These are phyloP conservation scores for Phialemoniopsis sp. DNA, from an alignment of 2,329 filamentous ascomycete species.

Conservation along the genomic window DNA sequence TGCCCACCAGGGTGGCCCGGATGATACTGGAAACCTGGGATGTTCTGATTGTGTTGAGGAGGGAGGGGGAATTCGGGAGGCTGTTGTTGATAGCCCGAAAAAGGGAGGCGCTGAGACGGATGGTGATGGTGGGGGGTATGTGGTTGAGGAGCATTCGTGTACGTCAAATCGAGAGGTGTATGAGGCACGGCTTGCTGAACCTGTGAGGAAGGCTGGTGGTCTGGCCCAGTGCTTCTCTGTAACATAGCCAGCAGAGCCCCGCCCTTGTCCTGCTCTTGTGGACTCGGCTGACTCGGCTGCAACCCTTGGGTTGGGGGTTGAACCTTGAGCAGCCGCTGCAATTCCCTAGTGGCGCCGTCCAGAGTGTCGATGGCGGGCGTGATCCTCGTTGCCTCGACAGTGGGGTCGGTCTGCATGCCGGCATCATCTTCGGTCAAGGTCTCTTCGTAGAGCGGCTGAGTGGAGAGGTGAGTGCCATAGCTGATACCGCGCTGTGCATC, in stretches of 20 bases:
- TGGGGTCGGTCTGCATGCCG: conserved; percentile 32
- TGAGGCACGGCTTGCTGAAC: conserved; percentile 27
- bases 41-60: conserved; percentile 14
- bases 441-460: conserved; percentile 48
- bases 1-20: conserved; percentile 8
- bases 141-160: conserved; percentile 45
- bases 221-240: conserved; percentile 26
- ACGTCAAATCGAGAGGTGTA: conserved; percentile 51
- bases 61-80: conserved; percentile 46
- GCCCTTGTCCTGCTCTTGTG: conserved; percentile 35
- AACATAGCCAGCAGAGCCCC: conserved; percentile 50
- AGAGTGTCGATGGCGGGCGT: conserved; percentile 39
- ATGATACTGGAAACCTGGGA: conserved; percentile 14
- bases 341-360: conserved; percentile 45
- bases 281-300: conserved; percentile 20
- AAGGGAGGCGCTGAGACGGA: conserved; percentile 39
- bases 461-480: conserved; percentile 33
- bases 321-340: conserved; percentile 52
- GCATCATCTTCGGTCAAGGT: conserved; percentile 59
- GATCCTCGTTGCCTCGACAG: conserved; percentile 19
- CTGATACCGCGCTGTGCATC: conserved; percentile 45
- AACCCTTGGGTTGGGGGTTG: conserved; percentile 48
- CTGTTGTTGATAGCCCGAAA: conserved; percentile 33
- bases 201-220: conserved; percentile 13
- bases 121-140: conserved; percentile 55